Evolutionary conservation across 2,329 filamentous ascomycete genomes (phyloP), one percentile per base, ranked within the genome.

Genomic region (Thelonectria olida): DNA sequence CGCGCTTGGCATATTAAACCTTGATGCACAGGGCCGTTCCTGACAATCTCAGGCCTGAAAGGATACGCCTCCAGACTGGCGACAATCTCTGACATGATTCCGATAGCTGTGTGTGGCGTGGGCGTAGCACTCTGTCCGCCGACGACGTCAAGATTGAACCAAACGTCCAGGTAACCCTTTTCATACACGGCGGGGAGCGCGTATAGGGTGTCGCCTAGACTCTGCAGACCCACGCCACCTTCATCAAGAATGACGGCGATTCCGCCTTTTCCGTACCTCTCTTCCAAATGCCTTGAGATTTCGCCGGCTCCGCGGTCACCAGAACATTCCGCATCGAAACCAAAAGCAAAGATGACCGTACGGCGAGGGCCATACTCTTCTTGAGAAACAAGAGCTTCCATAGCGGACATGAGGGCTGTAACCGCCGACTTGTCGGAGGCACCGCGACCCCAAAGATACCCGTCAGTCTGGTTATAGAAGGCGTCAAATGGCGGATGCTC

Each of bases 31-130:
- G 87, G 86, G 50, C 85, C 84, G 12, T 81, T 74, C 5, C 80
- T 74, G 9, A 79, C 76, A 13, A 78, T 61, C 2, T 58, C 2
- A 0, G 86, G 82, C 2, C 79, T 74, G 73, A 85, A 90, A 0
- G 84, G 80, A 47, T 85, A 77, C 1, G 78, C 73, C 71, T 92
- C 89, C 7, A 92, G 84, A 19, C 80, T 73, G n/a, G 82, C 81
- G 60, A 91, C 82, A 42, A 91, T 82, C 67, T 91, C 87, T 10
- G 85, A 81, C 63, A 90, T 81, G 62, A 92, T 88, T 4, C 89
- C 89, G 58, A 92, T 90, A 13, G 86, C 86, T 0, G 88, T 91
- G 73, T 91, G 88, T 1, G 85, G 80, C 7, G 84, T 83, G 41
- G 87, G 84, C 0, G 78, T 74, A 1, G 82, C 87, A 50, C 83